A percentile compares a stretch with the other conserved stretches of the same genome.
phyloP scores from a whole-genome alignment of 1,284 basidiomycete genomes.

The Ceratobasidium sp. region DNA sequence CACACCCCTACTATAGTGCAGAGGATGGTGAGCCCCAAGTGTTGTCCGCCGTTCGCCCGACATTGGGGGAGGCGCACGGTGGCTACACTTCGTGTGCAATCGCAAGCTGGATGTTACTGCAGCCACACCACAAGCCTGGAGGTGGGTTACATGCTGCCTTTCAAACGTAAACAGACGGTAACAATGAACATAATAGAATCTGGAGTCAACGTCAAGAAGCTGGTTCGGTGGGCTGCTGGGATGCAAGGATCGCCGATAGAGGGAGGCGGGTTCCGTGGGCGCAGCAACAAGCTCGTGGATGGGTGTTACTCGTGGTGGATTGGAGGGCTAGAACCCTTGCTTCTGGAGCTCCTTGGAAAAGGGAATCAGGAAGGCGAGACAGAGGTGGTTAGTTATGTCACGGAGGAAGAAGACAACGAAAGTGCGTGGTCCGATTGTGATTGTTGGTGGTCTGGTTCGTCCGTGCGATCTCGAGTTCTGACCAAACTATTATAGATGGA shows the following conservation, averaged over 20 bases:
- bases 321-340: slow-evolving; percentile 85
- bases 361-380: slow-evolving; percentile 51
- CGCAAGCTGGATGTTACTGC: slow-evolving; percentile 84
- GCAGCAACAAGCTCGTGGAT: slow-evolving; percentile 98
- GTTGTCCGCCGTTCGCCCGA: slow-evolving; percentile 58
- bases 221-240: slow-evolving; percentile 84
- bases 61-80: slow-evolving; percentile 94
- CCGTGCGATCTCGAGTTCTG: slow-evolving; percentile 60
- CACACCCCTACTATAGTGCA: slow-evolving; percentile 70
- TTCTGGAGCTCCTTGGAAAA: slow-evolving; percentile 71
- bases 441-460: slow-evolving; percentile 58
- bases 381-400: slow-evolving; percentile 43
- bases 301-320: slow-evolving; percentile 99
- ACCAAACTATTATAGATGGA: slow-evolving; percentile 56
- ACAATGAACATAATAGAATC: slow-evolving; percentile 51
- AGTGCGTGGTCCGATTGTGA: slow-evolving; percentile 72
- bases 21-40: slow-evolving; percentile 43
- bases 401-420: slow-evolving; percentile 52
- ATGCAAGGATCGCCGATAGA: slow-evolving; percentile 90
- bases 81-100: slow-evolving; percentile 96
- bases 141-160: not conserved
- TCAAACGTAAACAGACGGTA: no score
- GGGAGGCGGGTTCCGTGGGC: slow-evolving; percentile 91
- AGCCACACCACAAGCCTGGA: slow-evolving; percentile 58
- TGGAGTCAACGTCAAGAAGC: slow-evolving; percentile 67